Evolutionary conservation across 2,329 filamentous ascomycete species (phyloP), one percentile per base, ranked within the genome.

Genomic region (Volutella citrinella): DNA sequence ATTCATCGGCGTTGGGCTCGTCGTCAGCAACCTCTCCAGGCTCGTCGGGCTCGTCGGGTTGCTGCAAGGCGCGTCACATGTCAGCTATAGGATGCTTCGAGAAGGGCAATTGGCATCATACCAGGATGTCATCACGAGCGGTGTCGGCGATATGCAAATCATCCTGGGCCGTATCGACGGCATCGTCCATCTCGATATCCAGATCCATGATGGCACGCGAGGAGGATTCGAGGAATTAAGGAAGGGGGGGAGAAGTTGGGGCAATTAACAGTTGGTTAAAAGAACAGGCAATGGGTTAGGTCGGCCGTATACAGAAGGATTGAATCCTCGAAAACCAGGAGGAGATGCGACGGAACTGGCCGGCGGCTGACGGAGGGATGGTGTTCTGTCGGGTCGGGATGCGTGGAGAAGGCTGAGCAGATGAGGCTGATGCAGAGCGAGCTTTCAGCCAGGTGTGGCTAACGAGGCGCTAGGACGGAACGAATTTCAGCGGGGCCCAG

Each of bases 141-240:
- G 49, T 49, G 24, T 60, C 55, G 29, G 38, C 30, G 29, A 54
- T 30, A 15, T 46, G 51, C n/a, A 36, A 12, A 8, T 22, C 43
- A 24, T 59, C 57, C 23, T 51, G 49, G 16, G 38, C 41, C 39
- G 39, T 59, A 22, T 69, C 64, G 19, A 64, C 68, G 20, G 74
- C 69, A 46, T 86, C 68, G 51, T 81, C 83, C 80, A 87, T 85
- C 45, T 87, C 83, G 36, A 87, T 80, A 35, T 79, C 76, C 49
- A 76, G 65, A 60, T 88, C 83, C 81, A 87, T 81, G 36, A 46
- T 70, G 38, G n/a, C 43, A 38, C 26, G 22, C 30, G 34, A 33
- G 33, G 32, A 16, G 17, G n/a, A n/a, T 23, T 13, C 18, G 22
- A 14, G 9, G 29, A 35, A n/a, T n/a, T n/a, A n/a, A n/a, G n/a